Evolutionary conservation across 441 rosid genomes (phyloP).

Genomic region (Euphorbia celastroides): DNA sequence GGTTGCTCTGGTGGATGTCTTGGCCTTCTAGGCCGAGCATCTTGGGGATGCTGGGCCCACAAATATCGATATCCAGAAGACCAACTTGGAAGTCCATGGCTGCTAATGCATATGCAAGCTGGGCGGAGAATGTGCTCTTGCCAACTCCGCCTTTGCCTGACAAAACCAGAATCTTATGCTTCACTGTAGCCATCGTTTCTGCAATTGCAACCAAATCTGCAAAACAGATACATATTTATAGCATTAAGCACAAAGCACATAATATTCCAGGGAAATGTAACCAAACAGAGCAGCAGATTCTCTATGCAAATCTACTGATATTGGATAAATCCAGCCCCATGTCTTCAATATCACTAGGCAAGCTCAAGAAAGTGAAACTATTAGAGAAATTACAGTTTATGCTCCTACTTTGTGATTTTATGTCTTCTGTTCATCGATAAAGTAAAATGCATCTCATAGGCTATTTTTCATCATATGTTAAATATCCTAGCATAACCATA

Average conservation of each 20-base stretch:
- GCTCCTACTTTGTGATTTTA: background rate
- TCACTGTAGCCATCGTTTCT: conserved; percentile 89
- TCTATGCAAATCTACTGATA: background rate
- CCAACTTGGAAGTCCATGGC: conserved; percentile 87
- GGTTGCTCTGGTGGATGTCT: conserved; percentile 93
- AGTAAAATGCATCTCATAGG: background rate
- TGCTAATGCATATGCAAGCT: conserved; percentile 81
- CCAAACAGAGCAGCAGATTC: background rate
- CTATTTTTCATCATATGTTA: background rate
- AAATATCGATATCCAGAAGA: conserved; percentile 79
- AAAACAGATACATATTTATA: conserved; percentile 4
- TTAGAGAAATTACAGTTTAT: no score
- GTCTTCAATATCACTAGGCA: background rate
- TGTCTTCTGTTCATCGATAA: background rate
- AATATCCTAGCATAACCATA: background rate
- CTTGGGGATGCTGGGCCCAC: conserved; percentile 97
- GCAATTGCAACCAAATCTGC: conserved; percentile 89
- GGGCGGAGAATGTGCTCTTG: conserved; percentile 95
- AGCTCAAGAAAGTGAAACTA: background rate
- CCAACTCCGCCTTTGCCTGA: conserved; percentile 99
- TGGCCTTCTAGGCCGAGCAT: conserved; percentile 95
- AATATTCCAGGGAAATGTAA: background rate
- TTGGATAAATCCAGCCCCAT: background rate
- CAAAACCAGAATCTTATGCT: conserved; percentile 80
- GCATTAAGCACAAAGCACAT: background rate